Evolutionary conservation across 768 basidiomycete species (phyloP), one percentile per base, ranked within the genome.

Genomic region (Suillus occidentalis): DNA sequence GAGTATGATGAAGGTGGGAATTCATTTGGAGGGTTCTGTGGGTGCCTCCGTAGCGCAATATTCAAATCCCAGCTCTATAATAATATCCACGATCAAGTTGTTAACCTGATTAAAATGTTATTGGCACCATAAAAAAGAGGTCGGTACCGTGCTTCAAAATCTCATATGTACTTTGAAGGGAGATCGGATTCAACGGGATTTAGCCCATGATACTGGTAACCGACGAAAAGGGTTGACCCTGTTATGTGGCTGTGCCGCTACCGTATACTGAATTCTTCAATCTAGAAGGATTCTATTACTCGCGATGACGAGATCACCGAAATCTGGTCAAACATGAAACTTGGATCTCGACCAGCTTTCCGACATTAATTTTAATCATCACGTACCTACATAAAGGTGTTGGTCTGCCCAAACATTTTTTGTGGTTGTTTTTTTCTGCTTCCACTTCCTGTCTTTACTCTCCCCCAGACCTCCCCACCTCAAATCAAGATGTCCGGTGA

Each of bases 391-490:
- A 40, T 59, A 77, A 75, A 75, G 73, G 42, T 61, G 67, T 62
- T 18, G 47, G 53, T 60, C 6, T 25, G 31, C 2, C 36, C 34
- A 22, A 5, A 7, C 34, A 20, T 36, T 34, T 42, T 22, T 62
- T n/a, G 61, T 49, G 61, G 47, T 36, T 22, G 25, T 60, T 53
- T 67, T 70, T 68, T 56, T 65, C 63, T 49, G 68, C 49, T 70
- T 67, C 73, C 74, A 68, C 73, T 66, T 77, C 70, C 76, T 59
- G 61, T 77, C 74, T 2, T 76, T 76, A 70, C 67, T 39, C n/a
- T 57, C 59, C 47, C 40, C 31, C 10, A 20, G 10, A 45, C 36
- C 53, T 59, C 40, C n/a, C 31, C 25, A 25, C 28, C 4, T 61
- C 25, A 13, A 28, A 76, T 68, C 66, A 52, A 9, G 0, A 18